Evolutionary conservation across 257 asterid species (phyloP).

Genomic region (Haberlea rhodopensis): DNA sequence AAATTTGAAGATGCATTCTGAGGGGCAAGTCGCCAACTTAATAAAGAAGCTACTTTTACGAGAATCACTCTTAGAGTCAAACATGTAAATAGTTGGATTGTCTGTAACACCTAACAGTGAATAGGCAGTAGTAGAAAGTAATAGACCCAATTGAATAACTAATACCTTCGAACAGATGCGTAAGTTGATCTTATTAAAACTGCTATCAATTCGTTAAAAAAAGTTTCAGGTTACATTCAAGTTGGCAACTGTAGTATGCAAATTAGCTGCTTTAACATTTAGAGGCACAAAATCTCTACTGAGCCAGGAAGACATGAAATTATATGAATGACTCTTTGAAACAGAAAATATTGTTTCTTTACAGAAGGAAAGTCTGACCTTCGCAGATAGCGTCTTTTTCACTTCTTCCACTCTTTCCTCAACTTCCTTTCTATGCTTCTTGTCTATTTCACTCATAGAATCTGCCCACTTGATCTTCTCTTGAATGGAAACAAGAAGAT

Average conservation of each 20-base stretch:
- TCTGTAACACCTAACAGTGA: not conserved
- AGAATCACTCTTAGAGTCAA: not conserved
- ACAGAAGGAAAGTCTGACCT: constrained; percentile 59
- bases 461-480: constrained; percentile 99
- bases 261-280: constrained; percentile 14
- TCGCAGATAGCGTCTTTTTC: constrained; percentile 64
- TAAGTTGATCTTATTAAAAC: not conserved
- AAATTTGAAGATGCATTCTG: constrained; percentile 9
- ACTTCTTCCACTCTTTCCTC: constrained; percentile 78
- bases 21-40: constrained; percentile 13
- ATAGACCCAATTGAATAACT: not conserved
- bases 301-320: constrained; percentile 13
- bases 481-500: constrained; percentile 83
- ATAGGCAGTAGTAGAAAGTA: constrained; percentile 3
- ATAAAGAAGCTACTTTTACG: constrained; percentile 8
- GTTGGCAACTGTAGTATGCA: constrained; percentile 21
- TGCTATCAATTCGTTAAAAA: not conserved
- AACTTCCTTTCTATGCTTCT: constrained; percentile 75
- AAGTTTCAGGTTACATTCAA: not conserved
- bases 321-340: not conserved
- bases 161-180: not conserved
- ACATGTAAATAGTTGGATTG: not conserved
- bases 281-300: constrained; percentile 1
- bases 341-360: constrained; percentile 4
- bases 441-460: constrained; percentile 69